Evolutionary conservation across 2,329 filamentous ascomycete species (phyloP).

Genomic region (Stagonosporopsis tanaceti): DNA sequence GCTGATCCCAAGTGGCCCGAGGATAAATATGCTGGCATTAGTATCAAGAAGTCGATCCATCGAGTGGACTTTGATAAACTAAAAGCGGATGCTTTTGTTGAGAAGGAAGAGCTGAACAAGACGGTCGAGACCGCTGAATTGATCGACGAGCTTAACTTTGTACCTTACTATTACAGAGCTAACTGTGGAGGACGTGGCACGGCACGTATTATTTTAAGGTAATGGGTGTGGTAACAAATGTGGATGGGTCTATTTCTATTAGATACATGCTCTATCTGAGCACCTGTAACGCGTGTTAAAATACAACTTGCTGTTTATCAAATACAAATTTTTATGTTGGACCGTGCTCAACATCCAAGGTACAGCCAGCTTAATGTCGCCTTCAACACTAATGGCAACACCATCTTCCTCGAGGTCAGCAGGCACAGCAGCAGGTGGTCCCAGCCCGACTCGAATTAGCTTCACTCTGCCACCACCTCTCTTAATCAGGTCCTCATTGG

Average conservation of each 20-base stretch:
- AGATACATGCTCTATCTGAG: too few relatives aligned
- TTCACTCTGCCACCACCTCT: conserved; percentile 26
- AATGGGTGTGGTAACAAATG: neutral
- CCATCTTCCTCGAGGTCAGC: conserved; percentile 25
- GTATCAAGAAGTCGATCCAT: neutral
- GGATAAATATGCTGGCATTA: neutral
- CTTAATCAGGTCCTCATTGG: conserved; percentile 31
- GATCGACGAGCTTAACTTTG: neutral
- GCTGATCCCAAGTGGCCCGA: neutral
- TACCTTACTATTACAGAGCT: conserved; percentile 7
- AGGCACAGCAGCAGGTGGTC: conserved; percentile 22
- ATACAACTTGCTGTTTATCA: too few relatives aligned
- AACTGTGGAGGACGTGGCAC: conserved; percentile 4
- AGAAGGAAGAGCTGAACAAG: neutral
- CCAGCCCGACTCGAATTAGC: conserved; percentile 28
- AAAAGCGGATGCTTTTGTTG: neutral
- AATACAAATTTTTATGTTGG: too few relatives aligned
- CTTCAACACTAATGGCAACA: conserved; percentile 25
- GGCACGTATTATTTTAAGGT: conserved; percentile 2
- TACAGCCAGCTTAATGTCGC: conserved; percentile 25
- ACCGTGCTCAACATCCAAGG: conserved; percentile 6
- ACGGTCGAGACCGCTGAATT: neutral
- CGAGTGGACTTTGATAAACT: neutral
- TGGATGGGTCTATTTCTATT: too few relatives aligned
- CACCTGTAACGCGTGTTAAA: too few relatives aligned